A percentile compares a stretch with the other conserved stretches of the same genome.
Conservation (phyloP, 805 yeast species). For the Pichia cabralensis region DNA sequence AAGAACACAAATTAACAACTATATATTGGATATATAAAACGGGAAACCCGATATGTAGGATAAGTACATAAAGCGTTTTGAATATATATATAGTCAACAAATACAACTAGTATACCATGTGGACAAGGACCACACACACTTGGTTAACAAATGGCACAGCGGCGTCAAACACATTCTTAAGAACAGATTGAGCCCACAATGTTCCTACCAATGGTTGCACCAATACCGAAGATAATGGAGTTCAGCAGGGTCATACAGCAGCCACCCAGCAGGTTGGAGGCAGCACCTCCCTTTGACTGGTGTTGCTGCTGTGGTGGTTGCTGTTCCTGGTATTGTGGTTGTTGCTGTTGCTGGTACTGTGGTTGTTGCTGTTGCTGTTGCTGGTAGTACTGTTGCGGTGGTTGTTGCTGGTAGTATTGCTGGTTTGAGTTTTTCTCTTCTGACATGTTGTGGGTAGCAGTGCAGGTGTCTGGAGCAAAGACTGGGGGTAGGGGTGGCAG, state of each 20-base stretch:
- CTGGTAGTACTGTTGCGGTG: constrained; percentile 2
- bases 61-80: neutral
- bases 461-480: no score
- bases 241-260: no score
- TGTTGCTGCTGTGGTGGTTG: constrained; percentile 13
- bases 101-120: no score
- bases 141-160: no score
- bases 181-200: constrained; percentile 63
- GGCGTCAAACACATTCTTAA: no score
- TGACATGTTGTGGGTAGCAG: no score
- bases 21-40: neutral
- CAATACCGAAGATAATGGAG: constrained; percentile 95
- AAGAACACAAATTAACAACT: neutral
- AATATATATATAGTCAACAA: no score
- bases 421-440: neutral
- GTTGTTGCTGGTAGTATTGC: constrained; percentile 1
- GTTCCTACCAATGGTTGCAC: constrained; percentile 86
- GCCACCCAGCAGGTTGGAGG: constrained; percentile 55
- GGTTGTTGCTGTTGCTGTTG: constrained; percentile 7
- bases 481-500: neutral
- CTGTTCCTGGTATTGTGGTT: no score
- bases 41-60: no score
- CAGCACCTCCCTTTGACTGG: constrained; percentile 12
- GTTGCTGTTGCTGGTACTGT: constrained; percentile 9
- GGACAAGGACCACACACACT: no score